phyloP scores from a whole-genome alignment of 2,329 filamentous ascomycete species.

The Delphinella strobiligena region DNA sequence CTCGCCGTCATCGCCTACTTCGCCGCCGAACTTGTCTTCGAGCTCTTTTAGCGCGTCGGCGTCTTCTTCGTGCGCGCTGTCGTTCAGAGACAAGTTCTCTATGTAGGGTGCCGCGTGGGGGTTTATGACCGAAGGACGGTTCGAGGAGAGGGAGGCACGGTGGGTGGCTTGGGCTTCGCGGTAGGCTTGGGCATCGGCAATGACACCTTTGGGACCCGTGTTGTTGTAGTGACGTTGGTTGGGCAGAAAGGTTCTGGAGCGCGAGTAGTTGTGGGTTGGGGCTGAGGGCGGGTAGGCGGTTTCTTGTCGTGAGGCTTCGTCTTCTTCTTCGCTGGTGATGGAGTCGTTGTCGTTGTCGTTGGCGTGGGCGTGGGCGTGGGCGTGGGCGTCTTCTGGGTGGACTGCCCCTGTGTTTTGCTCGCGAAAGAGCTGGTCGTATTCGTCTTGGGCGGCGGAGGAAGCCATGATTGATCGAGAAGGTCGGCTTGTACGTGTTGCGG shows the following conservation, averaged over 20 bases:
- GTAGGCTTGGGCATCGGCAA: slow-evolving; percentile 69
- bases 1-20: too few species aligned
- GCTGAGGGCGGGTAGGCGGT: not conserved
- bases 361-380: slow-evolving; percentile 23
- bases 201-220: slow-evolving; percentile 78
- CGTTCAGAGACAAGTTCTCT: not conserved
- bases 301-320: slow-evolving; percentile 20
- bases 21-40: slow-evolving; percentile 35
- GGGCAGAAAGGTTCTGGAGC: slow-evolving; percentile 28
- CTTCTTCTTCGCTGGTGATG: slow-evolving; percentile 14
- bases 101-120: not conserved
- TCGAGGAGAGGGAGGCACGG: slow-evolving; percentile 12
- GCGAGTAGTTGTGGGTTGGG: slow-evolving; percentile 29
- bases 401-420: slow-evolving; percentile 30
- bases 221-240: slow-evolving; percentile 40
- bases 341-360: slow-evolving; percentile 36
- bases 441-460: slow-evolving; percentile 31
- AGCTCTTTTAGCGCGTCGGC: slow-evolving; percentile 1
- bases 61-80: not conserved
- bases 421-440: slow-evolving; percentile 39
- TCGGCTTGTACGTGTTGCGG: not conserved
- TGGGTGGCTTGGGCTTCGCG: slow-evolving; percentile 25
- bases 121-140: not conserved
- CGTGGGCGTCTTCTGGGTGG: slow-evolving; percentile 39
- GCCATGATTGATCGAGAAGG: slow-evolving; percentile 10